These are phyloP conservation scores for Rubia tinctorum DNA, from an alignment of 305 asterid species.

Conservation along the genomic window DNA sequence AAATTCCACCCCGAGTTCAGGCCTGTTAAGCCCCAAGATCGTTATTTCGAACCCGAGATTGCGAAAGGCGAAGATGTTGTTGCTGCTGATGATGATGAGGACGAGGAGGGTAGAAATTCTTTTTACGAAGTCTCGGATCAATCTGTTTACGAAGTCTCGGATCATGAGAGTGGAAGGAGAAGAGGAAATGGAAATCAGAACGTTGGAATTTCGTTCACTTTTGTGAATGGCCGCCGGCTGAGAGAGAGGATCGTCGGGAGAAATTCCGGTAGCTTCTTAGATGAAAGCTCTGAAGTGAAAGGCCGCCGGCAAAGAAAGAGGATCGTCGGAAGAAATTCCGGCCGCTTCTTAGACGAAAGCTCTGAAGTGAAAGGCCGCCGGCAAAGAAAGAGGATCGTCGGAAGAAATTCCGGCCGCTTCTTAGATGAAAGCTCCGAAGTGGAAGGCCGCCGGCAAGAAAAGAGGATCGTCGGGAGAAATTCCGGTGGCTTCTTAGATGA, in stretches of 20 bases:
- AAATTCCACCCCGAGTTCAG: not conserved
- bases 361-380: too few species aligned
- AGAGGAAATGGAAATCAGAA: not conserved
- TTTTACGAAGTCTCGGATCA: not conserved
- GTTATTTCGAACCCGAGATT: not conserved
- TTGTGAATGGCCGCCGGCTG: slow-evolving; percentile 1
- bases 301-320: too few species aligned
- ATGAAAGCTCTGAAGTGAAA: too few species aligned
- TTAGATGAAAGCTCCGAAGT: too few species aligned
- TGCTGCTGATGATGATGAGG: not conserved
- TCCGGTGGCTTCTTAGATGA: too few species aligned
- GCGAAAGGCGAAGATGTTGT: not conserved
- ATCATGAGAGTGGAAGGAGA: not conserved
- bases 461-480: too few species aligned
- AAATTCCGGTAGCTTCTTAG: too few species aligned
- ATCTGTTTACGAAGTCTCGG: not conserved
- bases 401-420: too few species aligned
- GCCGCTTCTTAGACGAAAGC: too few species aligned
- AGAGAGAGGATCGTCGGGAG: not conserved
- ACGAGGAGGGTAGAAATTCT: not conserved
- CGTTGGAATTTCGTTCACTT: not conserved
- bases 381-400: too few species aligned
- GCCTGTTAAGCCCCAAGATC: not conserved
- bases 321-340: too few species aligned
- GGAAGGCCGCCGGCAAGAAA: too few species aligned